Base-by-base conservation (phyloP, 768 basidiomycete species). In the Phylloporus arenicola region DNA sequence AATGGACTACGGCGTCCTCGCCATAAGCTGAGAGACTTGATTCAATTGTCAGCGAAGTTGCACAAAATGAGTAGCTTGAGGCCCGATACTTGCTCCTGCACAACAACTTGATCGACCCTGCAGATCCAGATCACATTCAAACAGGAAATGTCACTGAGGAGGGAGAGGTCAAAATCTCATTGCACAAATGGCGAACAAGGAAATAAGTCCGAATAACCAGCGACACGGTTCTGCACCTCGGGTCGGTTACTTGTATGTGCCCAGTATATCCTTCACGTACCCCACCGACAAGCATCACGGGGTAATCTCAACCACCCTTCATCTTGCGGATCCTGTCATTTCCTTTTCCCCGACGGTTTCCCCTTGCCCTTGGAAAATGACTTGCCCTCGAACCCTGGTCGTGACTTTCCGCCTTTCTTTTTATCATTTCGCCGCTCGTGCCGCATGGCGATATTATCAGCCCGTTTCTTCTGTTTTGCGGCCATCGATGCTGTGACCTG, bases 371-470 rank as follows among this genome's bases (percentile, higher is more conserved):
- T 83, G 35, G 83, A 83, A 57, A 88, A 87, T 14, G 82, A 72
- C 64, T 90, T 90, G 30, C 90, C 91, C 65, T 93, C 91, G 60
- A 93, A 92, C 1, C 91, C 91, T 17, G 91, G 91, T 40, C 91
- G 72, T 3, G 82, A 83, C 68, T 81, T 81, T 25, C 84, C 83
- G 43, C 57, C 81, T 71, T 75, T 82, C 53, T 72, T 70, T 64
- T 77, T 82, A 43, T 83, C 82, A 56, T 75, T 79, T 65, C 78
- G 76, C 30, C 86, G 76, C 64, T 97, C 92, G 50, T 84, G 82
- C 16, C 92, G 82, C 73, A 78, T 82, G 0, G 91, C 87, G 58
- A 97, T 88, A 61, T 98, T 97, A 59, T 95, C 92, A 13, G 82
- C 64, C 4, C 92, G 79, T 69, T 98, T 98, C 74, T 94, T 92